Percentiles rank a stretch among this genome's conserved stretches.
Conservation (phyloP, 805 yeast genomes). For the Hyphopichia homilentoma region DNA sequence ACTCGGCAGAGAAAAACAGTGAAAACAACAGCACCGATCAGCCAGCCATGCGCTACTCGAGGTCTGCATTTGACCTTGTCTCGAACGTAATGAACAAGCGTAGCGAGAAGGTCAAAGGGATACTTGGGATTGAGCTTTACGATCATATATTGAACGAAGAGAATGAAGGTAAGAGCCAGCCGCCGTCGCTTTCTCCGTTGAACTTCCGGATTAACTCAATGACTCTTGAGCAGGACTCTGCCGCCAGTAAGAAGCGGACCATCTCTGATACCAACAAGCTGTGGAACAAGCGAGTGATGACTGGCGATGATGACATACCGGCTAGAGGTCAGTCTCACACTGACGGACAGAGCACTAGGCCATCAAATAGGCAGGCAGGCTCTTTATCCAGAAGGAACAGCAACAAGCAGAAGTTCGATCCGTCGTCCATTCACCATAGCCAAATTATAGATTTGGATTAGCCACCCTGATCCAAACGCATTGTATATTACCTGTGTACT, state of each 20-base stretch:
- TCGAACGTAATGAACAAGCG: neutral
- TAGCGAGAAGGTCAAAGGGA: neutral
- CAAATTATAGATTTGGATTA: neutral
- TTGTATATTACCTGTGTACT: no score
- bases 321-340: neutral
- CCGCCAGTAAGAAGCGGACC: constrained; percentile 7
- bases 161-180: neutral
- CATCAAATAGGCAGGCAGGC: neutral
- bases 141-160: constrained; percentile 1
- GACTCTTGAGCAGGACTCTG: constrained; percentile 13
- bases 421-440: constrained; percentile 1
- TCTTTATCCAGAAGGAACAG: no score
- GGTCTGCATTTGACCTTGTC: constrained; percentile 16
- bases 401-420: neutral
- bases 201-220: constrained; percentile 16
- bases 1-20: neutral
- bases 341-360: neutral
- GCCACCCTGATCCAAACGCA: no score
- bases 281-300: constrained; percentile 8
- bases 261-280: constrained; percentile 4
- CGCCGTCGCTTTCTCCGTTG: constrained; percentile 13
- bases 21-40: no score
- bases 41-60: constrained; percentile 9
- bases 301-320: neutral
- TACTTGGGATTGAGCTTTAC: constrained; percentile 1